Evolutionary conservation across 116 monocot genomes (phyloP).

Genomic region (Dioscorea cayenensis): DNA sequence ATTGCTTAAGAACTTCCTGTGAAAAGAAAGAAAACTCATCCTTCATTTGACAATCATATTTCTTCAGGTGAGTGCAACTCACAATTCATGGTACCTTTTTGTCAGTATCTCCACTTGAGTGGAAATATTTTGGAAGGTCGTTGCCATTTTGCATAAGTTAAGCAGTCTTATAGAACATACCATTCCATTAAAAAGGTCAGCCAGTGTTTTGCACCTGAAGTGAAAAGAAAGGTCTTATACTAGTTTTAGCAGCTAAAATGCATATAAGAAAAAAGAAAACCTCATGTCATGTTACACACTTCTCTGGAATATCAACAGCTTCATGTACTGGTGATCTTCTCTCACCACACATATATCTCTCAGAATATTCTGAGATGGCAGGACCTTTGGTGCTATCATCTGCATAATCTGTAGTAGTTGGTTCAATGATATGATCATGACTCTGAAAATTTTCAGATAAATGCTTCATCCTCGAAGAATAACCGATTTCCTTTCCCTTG

Average conservation of each 20-base stretch:
- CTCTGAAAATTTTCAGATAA: constrained; percentile 15
- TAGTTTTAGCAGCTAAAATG: not conserved
- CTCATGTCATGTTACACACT: constrained; percentile 20
- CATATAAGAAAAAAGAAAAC: not conserved
- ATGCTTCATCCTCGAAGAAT: constrained; percentile 16
- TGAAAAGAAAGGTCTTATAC: not conserved
- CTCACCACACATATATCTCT: not conserved
- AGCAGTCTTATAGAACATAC: constrained; percentile 72
- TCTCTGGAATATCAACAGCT: constrained; percentile 40
- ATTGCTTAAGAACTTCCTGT: constrained; percentile 57
- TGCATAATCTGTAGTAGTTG: constrained; percentile 4
- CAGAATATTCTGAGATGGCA: constrained; percentile 3
- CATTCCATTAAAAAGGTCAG: constrained; percentile 64
- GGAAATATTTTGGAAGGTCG: constrained; percentile 62
- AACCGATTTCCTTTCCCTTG: constrained; percentile 11
- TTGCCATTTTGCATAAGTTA: constrained; percentile 43
- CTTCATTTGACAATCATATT: constrained; percentile 4
- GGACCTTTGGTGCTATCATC: constrained; percentile 2
- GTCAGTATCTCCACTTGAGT: constrained; percentile 67
- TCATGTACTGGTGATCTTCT: not conserved
- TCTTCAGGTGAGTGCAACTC: not conserved
- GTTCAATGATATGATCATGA: constrained; percentile 9
- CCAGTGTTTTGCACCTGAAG: constrained; percentile 37
- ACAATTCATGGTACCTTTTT: constrained; percentile 42
- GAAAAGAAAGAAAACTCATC: constrained; percentile 7